These are phyloP conservation scores for Moesziomyces parantarcticus DNA, from an alignment of 1,284 basidiomycete genomes.

Conservation along the genomic window DNA sequence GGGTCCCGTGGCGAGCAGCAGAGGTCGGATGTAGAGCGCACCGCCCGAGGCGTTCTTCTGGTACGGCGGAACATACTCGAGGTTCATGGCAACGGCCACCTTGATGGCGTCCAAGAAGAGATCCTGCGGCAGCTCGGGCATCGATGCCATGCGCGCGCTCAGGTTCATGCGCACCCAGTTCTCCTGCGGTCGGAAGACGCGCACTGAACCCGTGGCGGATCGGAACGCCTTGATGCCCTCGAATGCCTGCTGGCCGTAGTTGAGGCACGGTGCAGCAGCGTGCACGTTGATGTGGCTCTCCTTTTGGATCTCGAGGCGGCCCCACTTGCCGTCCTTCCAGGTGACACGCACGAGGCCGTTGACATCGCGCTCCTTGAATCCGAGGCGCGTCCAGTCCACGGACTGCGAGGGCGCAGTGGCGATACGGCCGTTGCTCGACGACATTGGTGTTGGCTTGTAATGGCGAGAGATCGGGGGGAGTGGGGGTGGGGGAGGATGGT, in stretches of 20 bases:
- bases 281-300: constrained; percentile 64
- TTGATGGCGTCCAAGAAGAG: constrained; percentile 60
- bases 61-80: constrained; percentile 67
- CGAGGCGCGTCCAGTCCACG: constrained; percentile 49
- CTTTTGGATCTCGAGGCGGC: constrained; percentile 53
- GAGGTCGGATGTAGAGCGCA: constrained; percentile 61
- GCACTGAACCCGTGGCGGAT: constrained; percentile 51
- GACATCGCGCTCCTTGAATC: constrained; percentile 52
- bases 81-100: constrained; percentile 65
- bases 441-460: constrained; percentile 6
- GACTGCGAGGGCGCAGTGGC: constrained; percentile 40
- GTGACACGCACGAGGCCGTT: constrained; percentile 50
- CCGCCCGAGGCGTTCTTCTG: constrained; percentile 57
- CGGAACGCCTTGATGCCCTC: constrained; percentile 68
- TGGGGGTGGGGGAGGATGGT: neutral
- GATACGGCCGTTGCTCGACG: constrained; percentile 25
- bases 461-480: neutral
- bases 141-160: constrained; percentile 62
- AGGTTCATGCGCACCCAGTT: constrained; percentile 65
- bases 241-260: constrained; percentile 67
- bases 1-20: constrained; percentile 64
- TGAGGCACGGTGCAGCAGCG: constrained; percentile 65
- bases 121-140: constrained; percentile 60
- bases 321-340: constrained; percentile 60
- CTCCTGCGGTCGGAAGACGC: constrained; percentile 68